These are phyloP conservation scores for Populus nigra DNA, from an alignment of 345 rosid species.

Conservation along the genomic window DNA sequence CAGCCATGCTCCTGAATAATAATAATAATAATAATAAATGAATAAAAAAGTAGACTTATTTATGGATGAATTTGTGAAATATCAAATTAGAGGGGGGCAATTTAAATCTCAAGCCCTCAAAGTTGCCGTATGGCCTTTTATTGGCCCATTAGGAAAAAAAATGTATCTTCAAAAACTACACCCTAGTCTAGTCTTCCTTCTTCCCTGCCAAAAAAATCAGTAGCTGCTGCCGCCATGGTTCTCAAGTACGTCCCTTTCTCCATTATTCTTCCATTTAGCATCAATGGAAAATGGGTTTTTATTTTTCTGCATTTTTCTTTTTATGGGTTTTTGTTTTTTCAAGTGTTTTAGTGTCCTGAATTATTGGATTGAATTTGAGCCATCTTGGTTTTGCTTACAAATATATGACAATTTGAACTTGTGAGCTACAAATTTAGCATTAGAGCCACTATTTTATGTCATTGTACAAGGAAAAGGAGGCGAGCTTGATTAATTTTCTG, in stretches of 20 bases:
- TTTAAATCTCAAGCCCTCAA: background rate
- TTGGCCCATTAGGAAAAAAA: background rate
- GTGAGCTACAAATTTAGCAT: background rate
- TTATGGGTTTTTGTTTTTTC: background rate
- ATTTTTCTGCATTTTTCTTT: background rate
- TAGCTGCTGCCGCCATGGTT: conserved; percentile 7
- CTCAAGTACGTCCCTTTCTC: conserved; percentile 17
- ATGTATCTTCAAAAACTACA: background rate
- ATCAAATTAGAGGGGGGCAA: background rate
- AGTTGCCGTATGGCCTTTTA: too few relatives aligned
- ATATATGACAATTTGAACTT: background rate
- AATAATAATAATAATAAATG: too few relatives aligned
- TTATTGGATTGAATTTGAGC: background rate
- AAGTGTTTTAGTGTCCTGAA: background rate
- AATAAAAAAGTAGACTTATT: too few relatives aligned
- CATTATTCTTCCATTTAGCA: background rate
- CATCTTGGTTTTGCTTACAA: background rate
- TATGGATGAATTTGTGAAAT: background rate
- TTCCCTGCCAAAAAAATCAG: background rate
- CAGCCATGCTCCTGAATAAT: too few relatives aligned
- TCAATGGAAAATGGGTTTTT: background rate
- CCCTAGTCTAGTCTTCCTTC: background rate
- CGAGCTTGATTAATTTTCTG: background rate
- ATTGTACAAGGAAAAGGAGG: background rate
- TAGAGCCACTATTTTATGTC: background rate